Base-by-base conservation (phyloP, 441 rosid species). In the Mallotus repandus region DNA sequence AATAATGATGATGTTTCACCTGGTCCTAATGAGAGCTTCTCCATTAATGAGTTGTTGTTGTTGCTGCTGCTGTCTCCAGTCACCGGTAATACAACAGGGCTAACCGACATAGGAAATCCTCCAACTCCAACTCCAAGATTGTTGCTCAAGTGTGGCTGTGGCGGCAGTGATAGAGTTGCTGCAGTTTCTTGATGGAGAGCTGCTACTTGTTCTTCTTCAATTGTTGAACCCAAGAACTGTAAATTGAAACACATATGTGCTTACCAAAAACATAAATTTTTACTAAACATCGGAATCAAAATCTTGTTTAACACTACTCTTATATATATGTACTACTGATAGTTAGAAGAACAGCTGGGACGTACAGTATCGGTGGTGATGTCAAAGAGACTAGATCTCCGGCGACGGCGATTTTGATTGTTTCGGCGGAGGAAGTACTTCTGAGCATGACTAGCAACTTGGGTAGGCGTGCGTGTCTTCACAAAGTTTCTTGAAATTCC, bases 401-500 rank as follows among this genome's bases (percentile, higher is more conserved):
- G 96, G 29, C 97, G 98, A 18, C 97, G 83, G 48, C 97, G 89
- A 74, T 79, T 89, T 67, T 84, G 97, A 78, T 85, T 91, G 13
- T 49, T 86, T 1, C 91, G 90, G 25, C 98, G 88, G 75, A 93
- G 96, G 74, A 93, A 93, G 70, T 93, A 93, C 77, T 93, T 93
- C 76, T 93, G 98, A 77, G 98, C 98, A 79, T 93, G 98, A 69
- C 98, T 93, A 0, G 98, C 98, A 43, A 93, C 98, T 70, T 93
- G 98, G 1, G 98, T 93, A 1, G 98, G 96, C 14, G 98, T 93
- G 59, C 98, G 91, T 21, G 96, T 91, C 84, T 89, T 91, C 14
- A 93, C 97, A 68, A 87, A 91, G 84, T 93, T 93, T 69, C 91
- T 86, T 0, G 98, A 91, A 61, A 93, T 93, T 32, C 98, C 97